Percentiles rank a stretch among this genome's conserved stretches.
These are phyloP conservation scores for Botrytis pseudocinerea DNA, from an alignment of 2,329 filamentous ascomycete genomes.

Conservation along the genomic window DNA sequence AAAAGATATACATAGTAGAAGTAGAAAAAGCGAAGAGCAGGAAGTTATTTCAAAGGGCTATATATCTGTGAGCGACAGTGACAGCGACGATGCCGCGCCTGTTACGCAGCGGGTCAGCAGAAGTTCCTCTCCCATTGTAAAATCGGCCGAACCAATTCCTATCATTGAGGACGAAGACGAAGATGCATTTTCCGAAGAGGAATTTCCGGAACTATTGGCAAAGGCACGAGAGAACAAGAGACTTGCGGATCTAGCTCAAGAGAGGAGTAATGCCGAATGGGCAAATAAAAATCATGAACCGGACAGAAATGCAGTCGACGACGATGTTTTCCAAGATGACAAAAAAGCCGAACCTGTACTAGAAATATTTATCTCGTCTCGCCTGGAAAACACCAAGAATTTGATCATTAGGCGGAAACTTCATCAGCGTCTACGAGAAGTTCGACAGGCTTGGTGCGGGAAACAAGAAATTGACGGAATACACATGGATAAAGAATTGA, in stretches of 20 bases:
- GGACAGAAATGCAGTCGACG: neutral
- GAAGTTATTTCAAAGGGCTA: constrained; percentile 27
- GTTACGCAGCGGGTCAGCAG: neutral
- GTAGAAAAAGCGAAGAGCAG: constrained; percentile 17
- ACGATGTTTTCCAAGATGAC: constrained; percentile 29
- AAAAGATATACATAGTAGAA: constrained; percentile 26
- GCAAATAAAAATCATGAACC: constrained; percentile 26
- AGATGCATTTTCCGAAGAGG: constrained; percentile 33
- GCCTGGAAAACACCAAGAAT: constrained; percentile 59
- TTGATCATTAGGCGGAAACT: constrained; percentile 67
- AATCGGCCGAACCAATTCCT: neutral
- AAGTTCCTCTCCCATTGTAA: constrained; percentile 1
- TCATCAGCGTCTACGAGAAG: constrained; percentile 65
- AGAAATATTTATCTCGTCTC: constrained; percentile 67
- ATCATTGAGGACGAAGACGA: constrained; percentile 35
- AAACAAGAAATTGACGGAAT: constrained; percentile 54
- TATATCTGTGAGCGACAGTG: constrained; percentile 35
- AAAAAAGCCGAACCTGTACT: constrained; percentile 43
- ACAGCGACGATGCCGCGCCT: constrained; percentile 26
- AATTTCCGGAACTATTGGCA: constrained; percentile 39
- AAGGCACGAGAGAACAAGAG: constrained; percentile 36
- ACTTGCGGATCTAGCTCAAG: constrained; percentile 28
- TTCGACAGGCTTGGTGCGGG: constrained; percentile 69
- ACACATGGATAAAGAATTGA: constrained; percentile 45
- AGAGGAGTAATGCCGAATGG: constrained; percentile 24